Conservation (phyloP, 2,329 filamentous ascomycete genomes). For the Ophiosphaerella narmari region DNA sequence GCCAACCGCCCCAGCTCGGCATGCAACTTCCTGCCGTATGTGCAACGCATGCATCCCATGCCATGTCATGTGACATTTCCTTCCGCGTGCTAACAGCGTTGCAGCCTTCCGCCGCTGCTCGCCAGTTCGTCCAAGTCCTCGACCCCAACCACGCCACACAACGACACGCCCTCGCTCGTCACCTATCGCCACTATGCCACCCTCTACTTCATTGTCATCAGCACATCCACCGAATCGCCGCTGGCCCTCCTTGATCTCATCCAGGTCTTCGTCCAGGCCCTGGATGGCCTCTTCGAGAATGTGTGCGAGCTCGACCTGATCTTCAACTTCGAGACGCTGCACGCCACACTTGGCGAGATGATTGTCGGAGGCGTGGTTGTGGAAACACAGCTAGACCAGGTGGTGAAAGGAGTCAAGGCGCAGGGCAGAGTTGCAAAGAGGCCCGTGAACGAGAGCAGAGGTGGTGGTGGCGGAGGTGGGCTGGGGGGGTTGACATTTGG, state of each 20-base stretch:
- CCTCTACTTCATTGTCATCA: constrained; percentile 98
- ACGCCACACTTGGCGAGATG: constrained; percentile 90
- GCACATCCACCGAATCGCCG: constrained; percentile 92
- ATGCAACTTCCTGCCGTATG: constrained; percentile 89
- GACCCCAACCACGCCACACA: constrained; percentile 64
- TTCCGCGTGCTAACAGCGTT: constrained; percentile 41
- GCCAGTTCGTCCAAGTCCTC: constrained; percentile 52
- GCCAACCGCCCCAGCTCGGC: constrained; percentile 87
- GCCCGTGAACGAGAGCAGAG: constrained; percentile 71
- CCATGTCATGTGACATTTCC: too few relatives aligned
- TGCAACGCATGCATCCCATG: constrained; percentile 25
- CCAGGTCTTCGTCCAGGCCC: constrained; percentile 94
- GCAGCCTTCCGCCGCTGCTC: constrained; percentile 67
- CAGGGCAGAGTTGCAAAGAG: constrained; percentile 79
- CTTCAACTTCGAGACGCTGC: constrained; percentile 97
- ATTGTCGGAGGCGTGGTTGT: constrained; percentile 93
- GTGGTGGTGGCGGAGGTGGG: constrained; percentile 26
- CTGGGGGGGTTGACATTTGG: constrained; percentile 27
- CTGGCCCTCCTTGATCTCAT: constrained; percentile 95
- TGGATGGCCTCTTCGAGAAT: constrained; percentile 96
- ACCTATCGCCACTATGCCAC: constrained; percentile 99
- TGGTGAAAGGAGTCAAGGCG: constrained; percentile 78
- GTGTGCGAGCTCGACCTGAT: constrained; percentile 98
- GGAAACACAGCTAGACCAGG: constrained; percentile 86
- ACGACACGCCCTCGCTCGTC: constrained; percentile 90